phyloP scores from a whole-genome alignment of 2,329 filamentous ascomycete genomes.

The Aureobasidium mangrovei region DNA sequence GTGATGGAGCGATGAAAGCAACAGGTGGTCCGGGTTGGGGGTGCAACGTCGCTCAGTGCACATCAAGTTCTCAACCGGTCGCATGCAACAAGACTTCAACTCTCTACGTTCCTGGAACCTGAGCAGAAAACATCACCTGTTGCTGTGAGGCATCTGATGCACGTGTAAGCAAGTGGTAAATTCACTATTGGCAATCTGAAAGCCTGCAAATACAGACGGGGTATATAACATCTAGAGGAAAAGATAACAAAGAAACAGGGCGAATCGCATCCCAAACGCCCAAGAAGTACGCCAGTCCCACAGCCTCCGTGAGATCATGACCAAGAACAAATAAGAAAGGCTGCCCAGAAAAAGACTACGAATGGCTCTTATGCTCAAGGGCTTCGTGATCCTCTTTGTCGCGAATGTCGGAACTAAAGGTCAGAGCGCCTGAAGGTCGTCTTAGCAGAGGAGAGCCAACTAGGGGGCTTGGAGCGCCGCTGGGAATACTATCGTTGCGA shows the following conservation, averaged over 20 bases:
- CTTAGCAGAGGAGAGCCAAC: constrained; percentile 34
- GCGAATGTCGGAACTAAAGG: constrained; percentile 2
- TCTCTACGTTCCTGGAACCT: too few relatives aligned
- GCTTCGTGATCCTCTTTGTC: constrained; percentile 6
- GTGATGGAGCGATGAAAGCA: too few relatives aligned
- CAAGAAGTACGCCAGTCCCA: background rate
- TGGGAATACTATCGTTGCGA: constrained; percentile 71
- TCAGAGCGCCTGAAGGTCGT: constrained; percentile 18
- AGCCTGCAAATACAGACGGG: background rate
- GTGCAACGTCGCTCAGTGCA: too few relatives aligned
- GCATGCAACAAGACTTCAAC: too few relatives aligned
- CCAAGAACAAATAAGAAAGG: background rate
- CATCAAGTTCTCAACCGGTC: too few relatives aligned
- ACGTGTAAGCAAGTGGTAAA: too few relatives aligned
- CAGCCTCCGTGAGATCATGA: background rate
- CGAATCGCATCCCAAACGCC: background rate
- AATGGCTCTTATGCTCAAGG: background rate
- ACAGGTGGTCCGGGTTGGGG: too few relatives aligned
- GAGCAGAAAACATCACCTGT: too few relatives aligned
- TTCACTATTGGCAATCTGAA: background rate
- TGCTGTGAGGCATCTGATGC: too few relatives aligned
- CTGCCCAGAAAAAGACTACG: background rate
- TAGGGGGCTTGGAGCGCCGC: constrained; percentile 63
- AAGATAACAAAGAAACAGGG: background rate
- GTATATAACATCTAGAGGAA: background rate